A percentile compares a stretch with the other conserved stretches of the same genome.
phyloP scores from a whole-genome alignment of 345 rosid species.

The Lepidium sativum region DNA sequence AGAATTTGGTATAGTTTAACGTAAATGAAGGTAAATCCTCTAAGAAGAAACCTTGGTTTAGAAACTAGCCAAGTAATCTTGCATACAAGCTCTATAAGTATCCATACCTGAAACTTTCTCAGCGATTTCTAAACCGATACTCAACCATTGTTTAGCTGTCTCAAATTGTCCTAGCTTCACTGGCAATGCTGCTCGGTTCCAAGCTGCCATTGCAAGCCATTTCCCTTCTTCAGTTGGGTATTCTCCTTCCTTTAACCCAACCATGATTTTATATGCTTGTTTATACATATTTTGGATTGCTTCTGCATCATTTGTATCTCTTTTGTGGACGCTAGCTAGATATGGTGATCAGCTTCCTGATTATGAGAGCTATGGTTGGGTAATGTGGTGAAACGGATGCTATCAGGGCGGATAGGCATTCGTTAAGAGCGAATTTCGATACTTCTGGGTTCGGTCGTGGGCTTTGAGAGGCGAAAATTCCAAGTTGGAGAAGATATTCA shows the following conservation, averaged over 20 bases:
- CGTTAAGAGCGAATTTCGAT: constrained; percentile 59
- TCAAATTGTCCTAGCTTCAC: constrained; percentile 60
- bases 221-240: constrained; percentile 84
- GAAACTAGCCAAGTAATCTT: constrained; percentile 52
- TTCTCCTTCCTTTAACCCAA: constrained; percentile 80
- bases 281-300: constrained; percentile 56
- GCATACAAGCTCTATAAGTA: constrained; percentile 74
- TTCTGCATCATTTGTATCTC: constrained; percentile 63
- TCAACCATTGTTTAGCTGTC: constrained; percentile 72
- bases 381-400: constrained; percentile 66
- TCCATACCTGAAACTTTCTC: constrained; percentile 66
- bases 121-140: constrained; percentile 57
- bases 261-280: constrained; percentile 80
- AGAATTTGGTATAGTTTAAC: not conserved
- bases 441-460: constrained; percentile 60
- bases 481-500: constrained; percentile 63
- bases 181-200: constrained; percentile 84
- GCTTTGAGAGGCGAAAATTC: constrained; percentile 64
- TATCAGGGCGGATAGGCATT: constrained; percentile 60
- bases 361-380: constrained; percentile 48
- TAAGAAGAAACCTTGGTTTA: constrained; percentile 33
- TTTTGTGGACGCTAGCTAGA: constrained; percentile 65
- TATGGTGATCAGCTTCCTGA: constrained; percentile 55
- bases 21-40: not conserved
- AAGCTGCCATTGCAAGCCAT: constrained; percentile 95